These are phyloP conservation scores for Nothophoma quercina DNA, from an alignment of 2,329 filamentous ascomycete genomes.

Conservation along the genomic window DNA sequence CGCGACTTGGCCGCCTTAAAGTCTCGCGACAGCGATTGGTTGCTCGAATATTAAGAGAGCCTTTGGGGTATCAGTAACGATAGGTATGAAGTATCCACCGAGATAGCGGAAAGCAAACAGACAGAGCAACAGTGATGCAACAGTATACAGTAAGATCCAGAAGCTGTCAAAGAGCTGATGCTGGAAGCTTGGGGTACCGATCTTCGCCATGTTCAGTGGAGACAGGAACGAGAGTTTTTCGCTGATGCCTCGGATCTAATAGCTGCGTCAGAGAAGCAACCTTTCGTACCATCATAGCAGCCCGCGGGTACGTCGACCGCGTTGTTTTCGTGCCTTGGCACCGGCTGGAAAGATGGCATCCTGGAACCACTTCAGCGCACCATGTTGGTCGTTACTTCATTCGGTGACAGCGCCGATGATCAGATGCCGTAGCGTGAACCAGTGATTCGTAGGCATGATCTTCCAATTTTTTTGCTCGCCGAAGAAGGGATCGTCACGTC, in stretches of 20 bases:
- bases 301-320: conserved; percentile 12
- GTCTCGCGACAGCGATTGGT: background rate
- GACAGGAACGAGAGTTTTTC: conserved; percentile 20
- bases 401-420: conserved; percentile 24
- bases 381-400: conserved; percentile 22
- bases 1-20: background rate
- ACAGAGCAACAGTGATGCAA: conserved; percentile 25
- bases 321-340: conserved; percentile 14
- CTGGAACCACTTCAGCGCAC: conserved; percentile 13
- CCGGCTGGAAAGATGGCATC: conserved; percentile 16
- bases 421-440: conserved; percentile 14
- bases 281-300: conserved; percentile 14
- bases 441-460: conserved; percentile 17
- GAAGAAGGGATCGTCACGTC: conserved; percentile 25
- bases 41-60: background rate
- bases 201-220: conserved; percentile 22
- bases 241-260: conserved; percentile 49
- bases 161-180: conserved; percentile 24
- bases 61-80: conserved; percentile 14
- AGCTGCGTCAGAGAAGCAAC: conserved; percentile 3
- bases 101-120: conserved; percentile 24
- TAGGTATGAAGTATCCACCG: conserved; percentile 17
- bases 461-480: conserved; percentile 17
- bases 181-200: conserved; percentile 14
- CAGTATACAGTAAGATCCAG: conserved; percentile 29